A percentile compares a stretch with the other conserved stretches of the same genome.
Evolutionary conservation across 768 basidiomycete genomes (phyloP).

Genomic region (Daedaleopsis sinensis): DNA sequence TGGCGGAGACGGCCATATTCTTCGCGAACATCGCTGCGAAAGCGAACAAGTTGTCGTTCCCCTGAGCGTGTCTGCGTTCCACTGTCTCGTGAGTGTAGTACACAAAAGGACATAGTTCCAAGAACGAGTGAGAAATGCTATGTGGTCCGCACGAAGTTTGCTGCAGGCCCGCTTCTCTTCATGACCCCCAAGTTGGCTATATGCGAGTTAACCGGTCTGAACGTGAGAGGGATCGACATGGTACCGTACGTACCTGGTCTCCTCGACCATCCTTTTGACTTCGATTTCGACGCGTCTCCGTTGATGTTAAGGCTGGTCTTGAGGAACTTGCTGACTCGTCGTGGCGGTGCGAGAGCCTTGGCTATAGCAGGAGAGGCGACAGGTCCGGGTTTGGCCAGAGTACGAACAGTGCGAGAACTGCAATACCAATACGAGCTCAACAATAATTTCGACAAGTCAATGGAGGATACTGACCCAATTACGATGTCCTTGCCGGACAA

Average conservation of each 20-base stretch:
- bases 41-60: constrained; percentile 36
- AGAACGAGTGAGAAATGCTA: neutral
- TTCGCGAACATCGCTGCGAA: constrained; percentile 39
- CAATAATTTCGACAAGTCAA: neutral
- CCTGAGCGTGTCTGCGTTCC: constrained; percentile 8
- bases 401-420: constrained; percentile 59
- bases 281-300: constrained; percentile 38
- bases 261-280: constrained; percentile 57
- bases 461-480: constrained; percentile 54
- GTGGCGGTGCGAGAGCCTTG: constrained; percentile 47
- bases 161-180: constrained; percentile 55
- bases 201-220: neutral
- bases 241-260: constrained; percentile 52
- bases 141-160: constrained; percentile 45
- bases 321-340: constrained; percentile 54
- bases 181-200: constrained; percentile 61
- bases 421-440: neutral
- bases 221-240: neutral
- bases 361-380: constrained; percentile 38
- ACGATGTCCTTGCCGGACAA: constrained; percentile 51
- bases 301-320: constrained; percentile 53
- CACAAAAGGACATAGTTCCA: neutral
- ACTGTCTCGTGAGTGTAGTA: neutral
- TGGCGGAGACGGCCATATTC: constrained; percentile 43
- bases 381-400: constrained; percentile 36